Evolutionary conservation across 2,329 filamentous ascomycete genomes (phyloP), one percentile per base, ranked within the genome.

Genomic region (Aureobasidium sp.): DNA sequence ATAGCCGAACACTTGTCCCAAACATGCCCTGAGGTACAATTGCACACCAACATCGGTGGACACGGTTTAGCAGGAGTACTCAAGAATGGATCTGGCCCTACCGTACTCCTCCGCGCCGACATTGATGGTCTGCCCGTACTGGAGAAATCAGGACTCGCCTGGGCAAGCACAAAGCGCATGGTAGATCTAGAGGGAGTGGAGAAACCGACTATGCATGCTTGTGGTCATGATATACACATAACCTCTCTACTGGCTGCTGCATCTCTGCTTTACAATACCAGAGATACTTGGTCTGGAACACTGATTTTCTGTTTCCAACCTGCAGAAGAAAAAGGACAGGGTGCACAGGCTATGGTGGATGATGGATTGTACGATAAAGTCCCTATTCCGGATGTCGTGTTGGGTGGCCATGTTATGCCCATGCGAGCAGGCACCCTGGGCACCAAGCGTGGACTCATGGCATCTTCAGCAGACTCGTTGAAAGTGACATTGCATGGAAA

Each of bases 141-240:
- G 61, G 85, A 87, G 68, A 70, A 74, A 25, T 85, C 83, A 0
- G 78, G 77, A 0, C 70, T 87, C 0, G 67, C 73, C 0, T 87
- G 86, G 67, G 79, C 83, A 0, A 85, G 82, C 67, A 79, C 67
- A 13, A 74, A 66, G 63, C 69, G 66, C 10, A 75, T 76, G 68
- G 73, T 72, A 34, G 77, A 80, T 64, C 71, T 73, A 27, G 76
- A 81, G 8, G 82, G 82, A 0, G 69, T 74, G 0, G 73, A 77
- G 59, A 79, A 79, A 57, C 80, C 82, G 0, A 81, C 85, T 0
- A 88, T 88, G 85, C 86, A 88, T 70, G 85, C 85, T 27, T 88
- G 85, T 69, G 86, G 85, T 0, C 85, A 88, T 67, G 85, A 87
- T 66, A 82, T 86, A 75, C 85, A 89, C 68, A 81, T 87, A 29